Conservation (phyloP, 106 monocot genomes). For the Ottelia alismoides region DNA sequence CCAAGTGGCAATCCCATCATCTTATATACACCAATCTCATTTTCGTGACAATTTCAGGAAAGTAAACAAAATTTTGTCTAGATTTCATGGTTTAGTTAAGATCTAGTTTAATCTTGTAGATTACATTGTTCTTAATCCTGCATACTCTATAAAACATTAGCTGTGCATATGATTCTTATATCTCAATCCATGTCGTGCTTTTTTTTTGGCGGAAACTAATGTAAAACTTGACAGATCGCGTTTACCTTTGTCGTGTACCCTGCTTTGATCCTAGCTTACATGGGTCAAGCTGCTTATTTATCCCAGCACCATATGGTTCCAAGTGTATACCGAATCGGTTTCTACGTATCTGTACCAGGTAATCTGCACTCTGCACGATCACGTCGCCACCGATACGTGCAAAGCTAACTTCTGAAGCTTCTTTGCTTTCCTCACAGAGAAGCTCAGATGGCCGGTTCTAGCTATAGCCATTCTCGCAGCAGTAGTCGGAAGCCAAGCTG, state of each 20-base stretch:
- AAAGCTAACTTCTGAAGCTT: not conserved
- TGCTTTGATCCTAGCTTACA: slow-evolving; percentile 82
- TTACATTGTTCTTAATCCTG: too few species aligned
- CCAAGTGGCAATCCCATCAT: too few species aligned
- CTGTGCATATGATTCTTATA: too few species aligned
- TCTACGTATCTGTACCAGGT: slow-evolving; percentile 71
- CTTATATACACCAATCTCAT: too few species aligned
- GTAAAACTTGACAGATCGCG: slow-evolving; percentile 47
- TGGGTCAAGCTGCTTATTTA: slow-evolving; percentile 98
- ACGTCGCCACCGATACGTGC: not conserved
- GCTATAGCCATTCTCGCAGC: slow-evolving; percentile 50
- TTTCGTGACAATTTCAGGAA: too few species aligned
- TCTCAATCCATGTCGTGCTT: too few species aligned
- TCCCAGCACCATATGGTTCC: slow-evolving; percentile 62
- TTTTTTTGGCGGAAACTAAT: too few species aligned
- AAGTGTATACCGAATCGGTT: slow-evolving; percentile 71
- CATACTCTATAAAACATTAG: too few species aligned
- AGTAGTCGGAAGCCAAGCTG: slow-evolving; percentile 64
- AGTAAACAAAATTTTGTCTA: too few species aligned
- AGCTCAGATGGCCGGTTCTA: slow-evolving; percentile 20
- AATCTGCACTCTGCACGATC: not conserved
- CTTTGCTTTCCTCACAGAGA: slow-evolving; percentile 2
- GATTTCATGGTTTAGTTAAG: too few species aligned
- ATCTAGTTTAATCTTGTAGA: too few species aligned
- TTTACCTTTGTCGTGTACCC: slow-evolving; percentile 92